Conservation (phyloP, 257 asterid species). For the Cordia subcordata region DNA sequence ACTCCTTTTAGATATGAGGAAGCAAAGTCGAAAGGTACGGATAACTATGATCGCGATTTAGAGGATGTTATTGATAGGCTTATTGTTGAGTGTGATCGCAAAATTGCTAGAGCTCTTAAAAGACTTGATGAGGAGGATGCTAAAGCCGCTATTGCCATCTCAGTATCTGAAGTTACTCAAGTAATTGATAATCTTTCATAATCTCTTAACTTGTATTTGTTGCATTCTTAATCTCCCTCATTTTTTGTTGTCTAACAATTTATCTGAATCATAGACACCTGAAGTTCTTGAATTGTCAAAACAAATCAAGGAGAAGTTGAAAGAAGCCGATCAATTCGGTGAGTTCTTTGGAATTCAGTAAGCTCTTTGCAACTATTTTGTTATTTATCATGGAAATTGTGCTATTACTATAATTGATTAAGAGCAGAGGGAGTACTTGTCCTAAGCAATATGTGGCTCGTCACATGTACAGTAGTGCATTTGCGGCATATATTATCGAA, state of each 20-base stretch:
- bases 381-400: background rate
- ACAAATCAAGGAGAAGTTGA: constrained; percentile 75
- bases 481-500: too few relatives aligned
- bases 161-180: constrained; percentile 90
- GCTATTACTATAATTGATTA: too few relatives aligned
- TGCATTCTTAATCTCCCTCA: constrained; percentile 6
- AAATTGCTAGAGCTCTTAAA: constrained; percentile 82
- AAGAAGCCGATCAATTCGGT: constrained; percentile 79
- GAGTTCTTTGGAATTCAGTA: background rate
- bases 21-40: constrained; percentile 70
- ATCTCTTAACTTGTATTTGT: background rate
- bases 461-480: too few relatives aligned
- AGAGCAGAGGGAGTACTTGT: too few relatives aligned
- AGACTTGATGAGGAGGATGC: constrained; percentile 98
- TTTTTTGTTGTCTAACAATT: background rate
- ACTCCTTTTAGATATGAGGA: constrained; percentile 70
- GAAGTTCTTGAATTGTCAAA: constrained; percentile 79
- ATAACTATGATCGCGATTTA: constrained; percentile 85
- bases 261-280: constrained; percentile 48
- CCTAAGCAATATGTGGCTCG: too few relatives aligned
- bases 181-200: constrained; percentile 21
- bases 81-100: constrained; percentile 90
- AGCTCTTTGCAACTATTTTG: background rate
- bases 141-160: constrained; percentile 92
- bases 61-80: constrained; percentile 95